A percentile compares a stretch with the other conserved stretches of the same genome.
phyloP scores from a whole-genome alignment of 2,329 filamentous ascomycete species.

The Septoria linicola region DNA sequence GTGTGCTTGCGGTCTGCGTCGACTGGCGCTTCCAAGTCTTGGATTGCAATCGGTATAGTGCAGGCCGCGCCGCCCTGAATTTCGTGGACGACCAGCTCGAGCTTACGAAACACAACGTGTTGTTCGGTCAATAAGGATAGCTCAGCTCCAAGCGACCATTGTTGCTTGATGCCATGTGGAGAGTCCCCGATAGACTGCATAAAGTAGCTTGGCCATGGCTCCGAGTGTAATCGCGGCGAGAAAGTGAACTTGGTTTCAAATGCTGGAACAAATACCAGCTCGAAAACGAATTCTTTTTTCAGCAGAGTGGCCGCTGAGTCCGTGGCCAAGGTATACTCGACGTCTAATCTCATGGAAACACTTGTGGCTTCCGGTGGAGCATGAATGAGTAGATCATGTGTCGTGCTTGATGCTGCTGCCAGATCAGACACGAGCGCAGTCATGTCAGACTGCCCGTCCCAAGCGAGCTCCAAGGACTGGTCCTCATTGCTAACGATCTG shows the following conservation, averaged over 20 bases:
- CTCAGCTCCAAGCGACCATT: slow-evolving; percentile 73
- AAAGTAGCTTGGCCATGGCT: slow-evolving; percentile 87
- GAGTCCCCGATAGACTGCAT: slow-evolving; percentile 43
- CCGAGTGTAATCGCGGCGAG: slow-evolving; percentile 71
- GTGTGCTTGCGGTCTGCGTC: slow-evolving; percentile 17
- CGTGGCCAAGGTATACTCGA: slow-evolving; percentile 74
- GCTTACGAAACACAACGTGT: slow-evolving; percentile 59
- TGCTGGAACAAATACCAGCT: slow-evolving; percentile 72
- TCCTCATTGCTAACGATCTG: slow-evolving; percentile 46
- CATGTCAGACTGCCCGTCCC: slow-evolving; percentile 33
- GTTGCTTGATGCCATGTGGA: slow-evolving; percentile 67
- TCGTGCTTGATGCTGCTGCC: slow-evolving; percentile 16
- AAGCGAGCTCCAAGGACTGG: slow-evolving; percentile 24
- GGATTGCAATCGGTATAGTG: slow-evolving; percentile 30
- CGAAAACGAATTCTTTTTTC: slow-evolving; percentile 67
- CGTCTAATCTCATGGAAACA: slow-evolving; percentile 70
- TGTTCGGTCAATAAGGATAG: slow-evolving; percentile 74
- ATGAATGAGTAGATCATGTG: slow-evolving; percentile 31
- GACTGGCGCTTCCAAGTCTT: slow-evolving; percentile 19
- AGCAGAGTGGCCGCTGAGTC: slow-evolving; percentile 79
- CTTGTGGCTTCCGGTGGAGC: slow-evolving; percentile 49
- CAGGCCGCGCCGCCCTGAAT: slow-evolving; percentile 64
- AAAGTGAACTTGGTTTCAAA: slow-evolving; percentile 94
- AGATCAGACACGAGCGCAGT: slow-evolving; percentile 15
- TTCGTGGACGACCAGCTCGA: slow-evolving; percentile 62